Evolutionary conservation across 164 flowering plant species (phyloP).

Genomic region (Stephania japonica): DNA sequence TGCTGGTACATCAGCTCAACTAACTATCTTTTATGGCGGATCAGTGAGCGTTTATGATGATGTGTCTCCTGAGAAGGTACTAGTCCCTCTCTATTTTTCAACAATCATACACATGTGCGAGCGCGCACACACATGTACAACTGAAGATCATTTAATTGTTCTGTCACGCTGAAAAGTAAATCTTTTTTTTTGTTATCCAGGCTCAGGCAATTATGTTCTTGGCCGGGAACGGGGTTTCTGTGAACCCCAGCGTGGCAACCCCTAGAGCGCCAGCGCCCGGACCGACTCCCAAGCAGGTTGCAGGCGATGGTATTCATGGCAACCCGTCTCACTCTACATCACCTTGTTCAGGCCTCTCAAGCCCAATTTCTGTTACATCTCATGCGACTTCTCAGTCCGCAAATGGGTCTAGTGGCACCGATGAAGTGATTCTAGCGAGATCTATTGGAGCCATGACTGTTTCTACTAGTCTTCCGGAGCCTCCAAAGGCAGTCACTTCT

Average conservation of each 20-base stretch:
- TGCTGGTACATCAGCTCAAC: conserved; percentile 40
- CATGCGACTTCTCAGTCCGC: conserved; percentile 47
- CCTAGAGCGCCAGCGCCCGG: conserved; percentile 33
- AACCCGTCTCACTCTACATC: conserved; percentile 31
- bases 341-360: conserved; percentile 48
- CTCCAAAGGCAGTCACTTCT: conserved; percentile 25
- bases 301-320: conserved; percentile 33
- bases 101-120: neutral
- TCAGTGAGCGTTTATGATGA: conserved; percentile 64
- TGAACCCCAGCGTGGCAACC: conserved; percentile 20
- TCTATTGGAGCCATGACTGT: conserved; percentile 24
- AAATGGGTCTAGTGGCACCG: conserved; percentile 45
- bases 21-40: conserved; percentile 84
- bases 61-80: conserved; percentile 81
- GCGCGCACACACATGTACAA: neutral
- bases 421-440: conserved; percentile 39
- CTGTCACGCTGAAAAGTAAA: neutral
- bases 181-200: conserved; percentile 28
- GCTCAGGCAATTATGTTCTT: conserved; percentile 83
- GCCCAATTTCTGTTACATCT: conserved; percentile 63
- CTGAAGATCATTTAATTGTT: neutral
- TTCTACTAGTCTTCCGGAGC: conserved; percentile 42
- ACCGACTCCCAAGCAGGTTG: conserved; percentile 27
- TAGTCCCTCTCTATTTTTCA: conserved; percentile 6
- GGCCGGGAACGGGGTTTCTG: conserved; percentile 62